These are phyloP conservation scores for Phytopythium litorale DNA, from an alignment of 352 stramenopile genomes.

Conservation along the genomic window DNA sequence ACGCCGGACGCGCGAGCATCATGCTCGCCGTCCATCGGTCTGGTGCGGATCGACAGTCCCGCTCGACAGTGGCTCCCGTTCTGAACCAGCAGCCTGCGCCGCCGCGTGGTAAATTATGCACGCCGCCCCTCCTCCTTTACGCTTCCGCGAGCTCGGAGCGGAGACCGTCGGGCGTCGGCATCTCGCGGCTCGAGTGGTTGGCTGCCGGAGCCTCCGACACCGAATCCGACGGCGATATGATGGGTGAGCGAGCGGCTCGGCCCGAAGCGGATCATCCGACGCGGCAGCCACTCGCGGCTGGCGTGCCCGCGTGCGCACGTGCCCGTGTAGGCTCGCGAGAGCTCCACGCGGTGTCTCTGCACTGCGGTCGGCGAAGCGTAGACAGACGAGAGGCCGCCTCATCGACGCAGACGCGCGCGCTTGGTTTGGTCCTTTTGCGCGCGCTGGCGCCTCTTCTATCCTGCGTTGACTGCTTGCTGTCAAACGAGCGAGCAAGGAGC, in stretches of 20 bases:
- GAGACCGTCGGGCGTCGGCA: neutral
- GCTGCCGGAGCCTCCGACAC: neutral
- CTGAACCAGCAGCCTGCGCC: neutral
- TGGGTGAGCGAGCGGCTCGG: neutral
- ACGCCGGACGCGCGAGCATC: too few relatives aligned
- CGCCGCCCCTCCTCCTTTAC: neutral
- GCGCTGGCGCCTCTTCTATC: neutral
- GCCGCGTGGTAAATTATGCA: neutral
- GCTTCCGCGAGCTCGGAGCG: neutral
- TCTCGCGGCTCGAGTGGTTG: too few relatives aligned
- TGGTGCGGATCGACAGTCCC: neutral
- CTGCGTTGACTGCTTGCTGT: neutral
- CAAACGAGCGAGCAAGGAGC: neutral
- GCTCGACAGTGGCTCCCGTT: neutral
- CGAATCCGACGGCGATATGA: neutral
- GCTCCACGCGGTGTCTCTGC: neutral
- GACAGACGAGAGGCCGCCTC: neutral
- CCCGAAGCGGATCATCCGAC: too few relatives aligned
- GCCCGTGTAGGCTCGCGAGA: neutral
- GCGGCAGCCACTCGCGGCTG: neutral
- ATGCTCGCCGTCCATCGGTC: neutral
- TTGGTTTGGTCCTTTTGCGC: constrained; percentile 1
- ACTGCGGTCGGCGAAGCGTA: neutral
- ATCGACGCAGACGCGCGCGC: neutral
- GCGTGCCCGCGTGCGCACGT: neutral